Evolutionary conservation across 129 eudicot species (phyloP).

Genomic region (Helianthus annuus): HanXRQr2.0-SUNRISE NC_035444.2:34844237-34844736

Average conservation of each 20-base stretch:
- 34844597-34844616: conserved; percentile 33
- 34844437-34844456: too few species aligned
- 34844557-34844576: conserved; percentile 46
- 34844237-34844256: too few species aligned
- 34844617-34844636: conserved; percentile 40
- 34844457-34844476: too few species aligned
- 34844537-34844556: conserved; percentile 52
- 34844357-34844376: too few species aligned
- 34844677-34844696: conserved; percentile 44
- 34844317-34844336: not conserved
- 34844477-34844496: too few species aligned
- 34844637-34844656: conserved; percentile 47
- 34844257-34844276: too few species aligned
- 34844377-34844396: too few species aligned
- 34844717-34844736: conserved; percentile 72
- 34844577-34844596: conserved; percentile 48
- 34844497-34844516: not conserved
- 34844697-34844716: conserved; percentile 48
- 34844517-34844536: conserved; percentile 57
- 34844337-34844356: not conserved
- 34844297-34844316: not conserved
- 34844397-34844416: too few species aligned
- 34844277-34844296: not conserved
- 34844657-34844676: conserved; percentile 67
- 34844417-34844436: too few species aligned